phyloP scores from a whole-genome alignment of 2,329 filamentous ascomycete species.

The Thermoascus crustaceus region DNA sequence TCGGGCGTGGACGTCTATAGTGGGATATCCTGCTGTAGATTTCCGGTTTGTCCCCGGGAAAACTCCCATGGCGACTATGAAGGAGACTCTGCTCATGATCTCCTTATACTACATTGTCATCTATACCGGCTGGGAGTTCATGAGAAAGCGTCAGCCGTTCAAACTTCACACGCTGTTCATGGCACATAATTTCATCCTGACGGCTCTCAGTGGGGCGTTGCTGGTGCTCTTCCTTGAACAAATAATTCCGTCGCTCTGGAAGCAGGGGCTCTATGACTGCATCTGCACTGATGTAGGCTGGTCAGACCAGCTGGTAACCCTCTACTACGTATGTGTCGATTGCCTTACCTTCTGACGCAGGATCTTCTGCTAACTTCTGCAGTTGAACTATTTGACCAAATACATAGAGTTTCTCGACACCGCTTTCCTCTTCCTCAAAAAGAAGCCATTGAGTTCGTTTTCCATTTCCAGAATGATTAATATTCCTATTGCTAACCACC shows the following conservation, averaged over 20 bases:
- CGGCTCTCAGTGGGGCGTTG: slow-evolving; percentile 65
- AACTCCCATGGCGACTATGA: slow-evolving; percentile 80
- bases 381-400: slow-evolving; percentile 93
- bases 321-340: slow-evolving; percentile 75
- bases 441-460: slow-evolving; percentile 67
- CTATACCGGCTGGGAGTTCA: slow-evolving; percentile 76
- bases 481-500: neutral
- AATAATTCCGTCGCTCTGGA: slow-evolving; percentile 68
- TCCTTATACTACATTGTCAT: slow-evolving; percentile 75
- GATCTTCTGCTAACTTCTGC: slow-evolving; percentile 17
- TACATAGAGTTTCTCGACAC: slow-evolving; percentile 88
- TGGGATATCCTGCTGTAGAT: slow-evolving; percentile 69
- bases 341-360: slow-evolving; percentile 23
- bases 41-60: slow-evolving; percentile 69
- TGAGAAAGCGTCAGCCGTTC: slow-evolving; percentile 72
- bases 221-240: slow-evolving; percentile 78
- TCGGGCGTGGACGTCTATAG: slow-evolving; percentile 62
- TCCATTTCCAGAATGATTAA: neutral
- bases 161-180: slow-evolving; percentile 78
- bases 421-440: slow-evolving; percentile 89
- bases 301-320: slow-evolving; percentile 77
- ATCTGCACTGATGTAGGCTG: slow-evolving; percentile 75
- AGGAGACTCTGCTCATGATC: slow-evolving; percentile 66
- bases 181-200: slow-evolving; percentile 86
- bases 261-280: slow-evolving; percentile 70